Conservation (phyloP, 78 protist genomes). For the Cavenderia fasciculata region DNA sequence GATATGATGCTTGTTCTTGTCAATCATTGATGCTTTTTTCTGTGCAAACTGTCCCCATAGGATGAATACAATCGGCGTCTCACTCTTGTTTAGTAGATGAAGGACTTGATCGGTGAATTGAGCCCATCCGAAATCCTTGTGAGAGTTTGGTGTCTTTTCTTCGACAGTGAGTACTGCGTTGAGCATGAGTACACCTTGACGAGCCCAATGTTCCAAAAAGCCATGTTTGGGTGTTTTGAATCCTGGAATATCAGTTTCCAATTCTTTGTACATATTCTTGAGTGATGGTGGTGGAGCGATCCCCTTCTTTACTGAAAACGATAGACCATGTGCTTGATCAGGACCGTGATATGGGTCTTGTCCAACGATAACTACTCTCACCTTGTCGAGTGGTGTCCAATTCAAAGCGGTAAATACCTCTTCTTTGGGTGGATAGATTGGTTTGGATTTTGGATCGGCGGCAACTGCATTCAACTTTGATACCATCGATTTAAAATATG, state of each 20-base stretch:
- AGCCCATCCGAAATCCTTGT: conserved; percentile 79
- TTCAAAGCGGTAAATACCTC: conserved; percentile 76
- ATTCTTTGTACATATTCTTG: conserved; percentile 80
- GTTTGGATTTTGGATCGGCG: background rate
- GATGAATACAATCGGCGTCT: conserved; percentile 30
- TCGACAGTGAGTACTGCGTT: conserved; percentile 85
- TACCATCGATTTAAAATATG: conserved; percentile 27
- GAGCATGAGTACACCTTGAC: conserved; percentile 87
- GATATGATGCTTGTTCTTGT: conserved; percentile 15
- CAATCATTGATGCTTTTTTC: conserved; percentile 33
- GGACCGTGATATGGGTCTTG: conserved; percentile 88
- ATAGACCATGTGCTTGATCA: conserved; percentile 89
- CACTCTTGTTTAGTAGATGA: background rate
- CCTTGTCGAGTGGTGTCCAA: conserved; percentile 68
- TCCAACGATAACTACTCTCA: conserved; percentile 86
- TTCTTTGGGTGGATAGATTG: conserved; percentile 73
- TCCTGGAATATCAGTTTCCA: conserved; percentile 18
- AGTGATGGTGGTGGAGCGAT: conserved; percentile 80
- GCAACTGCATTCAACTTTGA: background rate
- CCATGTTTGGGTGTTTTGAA: conserved; percentile 75
- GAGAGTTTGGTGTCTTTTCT: conserved; percentile 69
- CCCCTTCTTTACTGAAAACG: conserved; percentile 82
- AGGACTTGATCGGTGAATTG: conserved; percentile 83
- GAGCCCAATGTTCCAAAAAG: conserved; percentile 80
- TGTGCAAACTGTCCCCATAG: conserved; percentile 79